phyloP scores from a whole-genome alignment of 139 green algal species.

The Tetradesmus lagerheimii region DNA sequence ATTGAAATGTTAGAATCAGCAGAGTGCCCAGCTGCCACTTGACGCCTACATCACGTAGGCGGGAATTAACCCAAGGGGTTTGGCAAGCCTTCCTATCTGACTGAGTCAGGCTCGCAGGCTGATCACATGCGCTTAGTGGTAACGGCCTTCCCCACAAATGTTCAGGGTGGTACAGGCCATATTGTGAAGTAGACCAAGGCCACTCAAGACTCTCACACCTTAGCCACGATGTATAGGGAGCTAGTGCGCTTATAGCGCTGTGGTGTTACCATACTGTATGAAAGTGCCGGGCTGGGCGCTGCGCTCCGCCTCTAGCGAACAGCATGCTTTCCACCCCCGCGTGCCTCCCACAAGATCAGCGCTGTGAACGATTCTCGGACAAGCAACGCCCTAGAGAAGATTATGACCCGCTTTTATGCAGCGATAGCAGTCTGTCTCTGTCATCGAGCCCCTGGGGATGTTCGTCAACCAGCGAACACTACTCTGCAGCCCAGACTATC shows the following conservation, averaged over 20 bases:
- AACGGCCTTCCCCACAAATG: too few species aligned
- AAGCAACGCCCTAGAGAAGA: not conserved
- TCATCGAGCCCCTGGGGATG: not conserved
- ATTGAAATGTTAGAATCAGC: too few species aligned
- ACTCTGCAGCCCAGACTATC: not conserved
- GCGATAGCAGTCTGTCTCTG: not conserved
- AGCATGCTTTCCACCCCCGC: not conserved
- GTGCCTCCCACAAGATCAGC: not conserved
- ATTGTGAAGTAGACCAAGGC: not conserved
- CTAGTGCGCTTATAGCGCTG: not conserved
- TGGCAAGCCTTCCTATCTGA: too few species aligned
- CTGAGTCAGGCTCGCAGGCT: too few species aligned
- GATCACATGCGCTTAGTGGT: too few species aligned
- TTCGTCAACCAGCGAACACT: not conserved
- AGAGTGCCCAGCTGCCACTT: too few species aligned
- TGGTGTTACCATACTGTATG: not conserved
- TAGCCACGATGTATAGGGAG: not conserved
- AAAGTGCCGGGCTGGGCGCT: not conserved
- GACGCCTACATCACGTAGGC: too few species aligned
- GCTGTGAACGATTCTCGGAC: not conserved
- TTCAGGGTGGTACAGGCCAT: too few species aligned
- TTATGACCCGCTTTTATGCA: not conserved
- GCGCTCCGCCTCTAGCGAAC: not conserved
- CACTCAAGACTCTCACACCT: not conserved
- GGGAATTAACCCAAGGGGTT: too few species aligned